Conservation (phyloP, 805 yeast genomes). For the Kodamaea leandrae region DNA sequence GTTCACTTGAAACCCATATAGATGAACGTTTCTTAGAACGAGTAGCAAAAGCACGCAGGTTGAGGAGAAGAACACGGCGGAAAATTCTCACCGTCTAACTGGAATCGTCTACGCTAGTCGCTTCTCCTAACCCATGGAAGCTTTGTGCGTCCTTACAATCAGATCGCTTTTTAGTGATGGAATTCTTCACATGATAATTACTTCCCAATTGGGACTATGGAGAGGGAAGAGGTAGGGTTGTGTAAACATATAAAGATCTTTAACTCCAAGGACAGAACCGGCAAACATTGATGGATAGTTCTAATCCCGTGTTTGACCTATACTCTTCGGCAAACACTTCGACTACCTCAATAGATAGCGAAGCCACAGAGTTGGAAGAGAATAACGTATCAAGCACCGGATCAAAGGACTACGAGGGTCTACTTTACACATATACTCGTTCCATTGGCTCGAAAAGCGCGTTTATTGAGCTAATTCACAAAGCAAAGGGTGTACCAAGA, state of each 20-base stretch:
- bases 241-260: too few relatives aligned
- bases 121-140: too few relatives aligned
- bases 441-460: constrained; percentile 5
- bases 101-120: too few relatives aligned
- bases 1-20: too few relatives aligned
- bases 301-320: constrained; percentile 4
- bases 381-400: not conserved
- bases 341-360: constrained; percentile 8
- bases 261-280: not conserved
- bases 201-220: constrained; percentile 1
- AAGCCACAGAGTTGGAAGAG: not conserved
- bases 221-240: too few relatives aligned
- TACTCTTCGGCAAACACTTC: constrained; percentile 9
- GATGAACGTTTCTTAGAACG: too few relatives aligned
- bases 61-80: too few relatives aligned
- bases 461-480: constrained; percentile 7
- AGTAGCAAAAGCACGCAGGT: too few relatives aligned
- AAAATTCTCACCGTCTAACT: too few relatives aligned
- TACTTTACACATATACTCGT: constrained; percentile 6
- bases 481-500: constrained; percentile 7
- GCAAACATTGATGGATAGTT: not conserved
- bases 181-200: not conserved
- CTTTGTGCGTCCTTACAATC: too few relatives aligned
- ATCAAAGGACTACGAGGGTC: constrained; percentile 8
- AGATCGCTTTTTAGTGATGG: too few relatives aligned